Conservation (phyloP, 2,329 filamentous ascomycete genomes). For the Pseudocercospora fijiensis region DNA sequence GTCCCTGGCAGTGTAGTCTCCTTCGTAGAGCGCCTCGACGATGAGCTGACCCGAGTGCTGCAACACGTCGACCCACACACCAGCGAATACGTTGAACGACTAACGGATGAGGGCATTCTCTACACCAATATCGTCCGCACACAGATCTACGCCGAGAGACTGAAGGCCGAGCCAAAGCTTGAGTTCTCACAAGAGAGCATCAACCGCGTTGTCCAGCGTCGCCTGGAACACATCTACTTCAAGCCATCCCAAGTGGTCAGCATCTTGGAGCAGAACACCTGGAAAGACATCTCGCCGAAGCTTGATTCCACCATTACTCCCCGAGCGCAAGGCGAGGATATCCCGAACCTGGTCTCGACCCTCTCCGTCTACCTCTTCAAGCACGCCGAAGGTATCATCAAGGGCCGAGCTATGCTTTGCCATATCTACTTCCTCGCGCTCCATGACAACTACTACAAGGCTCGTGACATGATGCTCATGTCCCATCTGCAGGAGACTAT, state of each 20-base stretch:
- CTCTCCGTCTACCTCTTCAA: constrained; percentile 94
- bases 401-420: constrained; percentile 94
- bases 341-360: constrained; percentile 72
- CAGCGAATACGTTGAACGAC: constrained; percentile 93
- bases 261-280: constrained; percentile 91
- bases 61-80: constrained; percentile 98
- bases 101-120: constrained; percentile 84
- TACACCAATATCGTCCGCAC: constrained; percentile 92
- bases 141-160: constrained; percentile 80
- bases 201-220: constrained; percentile 89
- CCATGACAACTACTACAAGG: constrained; percentile 96
- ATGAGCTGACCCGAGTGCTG: constrained; percentile 94
- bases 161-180: constrained; percentile 68
- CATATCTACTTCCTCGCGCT: constrained; percentile 98
- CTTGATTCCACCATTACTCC: constrained; percentile 81
- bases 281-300: constrained; percentile 71
- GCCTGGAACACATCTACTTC: constrained; percentile 97
- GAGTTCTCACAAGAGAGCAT: constrained; percentile 80
- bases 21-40: constrained; percentile 90
- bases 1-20: constrained; percentile 93
- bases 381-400: constrained; percentile 92
- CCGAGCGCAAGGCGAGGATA: constrained; percentile 65
- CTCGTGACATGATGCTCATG: constrained; percentile 99
- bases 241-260: constrained; percentile 93
- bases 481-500: constrained; percentile 98